Evolutionary conservation across 805 yeast species (phyloP).

Genomic region (Nakazawaea ishiwadae): DNA sequence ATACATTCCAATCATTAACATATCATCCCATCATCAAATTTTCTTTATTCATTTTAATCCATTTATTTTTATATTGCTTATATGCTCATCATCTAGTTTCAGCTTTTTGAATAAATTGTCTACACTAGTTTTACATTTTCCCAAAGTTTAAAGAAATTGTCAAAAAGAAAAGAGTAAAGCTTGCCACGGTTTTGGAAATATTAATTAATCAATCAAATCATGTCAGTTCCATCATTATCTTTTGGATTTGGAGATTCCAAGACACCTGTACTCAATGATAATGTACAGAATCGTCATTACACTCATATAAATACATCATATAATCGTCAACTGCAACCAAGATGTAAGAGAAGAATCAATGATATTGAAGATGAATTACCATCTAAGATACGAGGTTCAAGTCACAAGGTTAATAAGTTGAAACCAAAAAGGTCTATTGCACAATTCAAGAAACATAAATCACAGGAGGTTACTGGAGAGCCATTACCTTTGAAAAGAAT

Average conservation of each 20-base stretch:
- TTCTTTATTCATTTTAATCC: too few relatives aligned
- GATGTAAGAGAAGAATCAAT: not conserved
- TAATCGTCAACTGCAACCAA: not conserved
- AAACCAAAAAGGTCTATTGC: conserved; percentile 5
- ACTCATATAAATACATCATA: too few relatives aligned
- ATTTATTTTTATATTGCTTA: too few relatives aligned
- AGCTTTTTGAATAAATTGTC: too few relatives aligned
- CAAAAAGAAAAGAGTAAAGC: not conserved
- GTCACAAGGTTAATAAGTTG: conserved; percentile 2
- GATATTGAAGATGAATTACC: conserved; percentile 2
- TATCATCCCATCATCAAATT: too few relatives aligned
- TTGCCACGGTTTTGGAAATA: too few relatives aligned
- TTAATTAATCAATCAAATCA: not conserved
- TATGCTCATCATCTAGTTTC: too few relatives aligned
- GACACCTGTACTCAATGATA: not conserved
- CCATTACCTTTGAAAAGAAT: conserved; percentile 58
- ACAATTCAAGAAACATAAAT: conserved; percentile 24
- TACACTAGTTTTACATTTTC: too few relatives aligned
- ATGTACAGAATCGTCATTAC: not conserved
- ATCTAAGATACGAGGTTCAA: not conserved
- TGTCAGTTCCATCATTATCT: conserved; percentile 9
- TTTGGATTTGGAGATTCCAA: conserved; percentile 8
- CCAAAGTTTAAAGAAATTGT: not conserved
- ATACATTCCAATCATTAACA: too few relatives aligned
- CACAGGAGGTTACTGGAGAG: conserved; percentile 48